Conservation (phyloP, 306 rosid species). For the Sophora flavescens region DNA sequence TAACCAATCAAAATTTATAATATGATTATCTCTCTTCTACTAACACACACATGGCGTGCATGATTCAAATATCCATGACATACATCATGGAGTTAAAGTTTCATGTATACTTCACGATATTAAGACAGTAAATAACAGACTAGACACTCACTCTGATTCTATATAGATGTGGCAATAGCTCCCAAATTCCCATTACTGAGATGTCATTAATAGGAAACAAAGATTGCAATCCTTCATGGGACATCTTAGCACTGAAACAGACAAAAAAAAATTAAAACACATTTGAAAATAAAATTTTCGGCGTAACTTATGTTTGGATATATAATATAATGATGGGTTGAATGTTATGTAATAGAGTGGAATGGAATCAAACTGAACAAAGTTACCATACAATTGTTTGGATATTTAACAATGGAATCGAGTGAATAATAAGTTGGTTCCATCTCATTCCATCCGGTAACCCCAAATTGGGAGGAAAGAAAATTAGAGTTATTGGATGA, state of each 20-base stretch:
- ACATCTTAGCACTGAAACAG: constrained; percentile 76
- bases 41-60: background rate
- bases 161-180: constrained; percentile 78
- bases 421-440: too few relatives aligned
- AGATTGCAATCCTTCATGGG: constrained; percentile 72
- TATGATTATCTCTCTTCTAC: background rate
- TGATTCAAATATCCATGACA: background rate
- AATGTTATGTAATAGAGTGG: too few relatives aligned
- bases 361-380: too few relatives aligned
- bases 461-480: too few relatives aligned
- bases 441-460: too few relatives aligned
- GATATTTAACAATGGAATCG: too few relatives aligned
- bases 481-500: too few relatives aligned
- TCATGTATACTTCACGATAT: background rate
- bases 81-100: background rate
- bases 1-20: background rate
- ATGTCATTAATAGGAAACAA: constrained; percentile 85
- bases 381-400: too few relatives aligned
- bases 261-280: constrained; percentile 6
- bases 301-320: background rate
- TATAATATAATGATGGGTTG: too few relatives aligned
- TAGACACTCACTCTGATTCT: constrained; percentile 72
- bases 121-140: background rate
- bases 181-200: constrained; percentile 95
- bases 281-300: background rate